These are phyloP conservation scores for Candida pseudoglaebosa DNA, from an alignment of 805 yeast genomes.

Conservation along the genomic window DNA sequence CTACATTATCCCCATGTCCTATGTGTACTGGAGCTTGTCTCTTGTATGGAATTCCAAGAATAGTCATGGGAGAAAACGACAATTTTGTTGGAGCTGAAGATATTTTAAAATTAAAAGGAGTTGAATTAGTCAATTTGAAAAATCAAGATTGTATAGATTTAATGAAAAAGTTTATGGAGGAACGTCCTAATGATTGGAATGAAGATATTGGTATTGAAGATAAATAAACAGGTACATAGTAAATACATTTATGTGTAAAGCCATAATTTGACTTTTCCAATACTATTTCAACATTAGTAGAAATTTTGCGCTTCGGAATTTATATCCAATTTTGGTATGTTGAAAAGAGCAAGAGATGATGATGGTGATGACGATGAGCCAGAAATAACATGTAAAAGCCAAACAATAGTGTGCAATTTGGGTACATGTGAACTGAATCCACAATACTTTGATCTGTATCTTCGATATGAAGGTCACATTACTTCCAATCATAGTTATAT, in stretches of 20 bases:
- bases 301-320: constrained; percentile 8
- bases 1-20: constrained; percentile 87
- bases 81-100: constrained; percentile 85
- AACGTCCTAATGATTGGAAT: constrained; percentile 74
- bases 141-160: constrained; percentile 60
- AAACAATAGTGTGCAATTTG: constrained; percentile 4
- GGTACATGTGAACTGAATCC: constrained; percentile 9
- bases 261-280: too few species aligned
- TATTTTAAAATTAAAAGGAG: constrained; percentile 60
- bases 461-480: constrained; percentile 20
- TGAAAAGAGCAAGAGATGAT: constrained; percentile 7
- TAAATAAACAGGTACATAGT: neutral
- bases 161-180: constrained; percentile 75
- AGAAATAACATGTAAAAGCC: constrained; percentile 1
- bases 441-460: constrained; percentile 9
- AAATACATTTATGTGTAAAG: too few species aligned
- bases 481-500: constrained; percentile 24
- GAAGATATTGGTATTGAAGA: constrained; percentile 68
- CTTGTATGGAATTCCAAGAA: constrained; percentile 81
- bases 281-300: too few species aligned
- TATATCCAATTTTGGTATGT: constrained; percentile 1
- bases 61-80: constrained; percentile 84
- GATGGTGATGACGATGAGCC: constrained; percentile 2
- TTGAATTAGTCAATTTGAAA: constrained; percentile 62
- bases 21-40: constrained; percentile 96